A percentile compares a stretch with the other conserved stretches of the same genome.
phyloP scores from a whole-genome alignment of 306 rosid genomes.

The Cucurbita ficifolia region DNA sequence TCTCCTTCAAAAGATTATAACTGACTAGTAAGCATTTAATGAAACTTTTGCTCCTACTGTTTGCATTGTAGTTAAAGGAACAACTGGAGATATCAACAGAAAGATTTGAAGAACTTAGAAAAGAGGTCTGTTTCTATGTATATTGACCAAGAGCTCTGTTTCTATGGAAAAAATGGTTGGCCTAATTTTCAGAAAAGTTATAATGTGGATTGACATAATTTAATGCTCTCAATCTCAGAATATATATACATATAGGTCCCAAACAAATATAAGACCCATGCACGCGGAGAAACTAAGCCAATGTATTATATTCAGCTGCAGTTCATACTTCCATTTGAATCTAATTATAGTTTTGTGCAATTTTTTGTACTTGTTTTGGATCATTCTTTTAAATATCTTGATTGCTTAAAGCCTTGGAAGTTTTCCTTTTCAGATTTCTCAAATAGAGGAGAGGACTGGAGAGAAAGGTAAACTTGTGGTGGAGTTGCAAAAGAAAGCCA shows the following conservation, averaged over 20 bases:
- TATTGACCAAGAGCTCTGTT: not conserved
- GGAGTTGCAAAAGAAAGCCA: conserved; percentile 58
- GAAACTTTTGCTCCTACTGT: not conserved
- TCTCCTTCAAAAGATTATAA: conserved; percentile 7
- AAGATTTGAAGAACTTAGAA: conserved; percentile 40
- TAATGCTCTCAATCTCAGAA: not conserved
- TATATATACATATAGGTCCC: not conserved
- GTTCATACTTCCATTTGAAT: not conserved
- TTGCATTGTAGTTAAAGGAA: conserved; percentile 37
- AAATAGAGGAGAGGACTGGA: conserved; percentile 32
- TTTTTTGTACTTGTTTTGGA: conserved; percentile 2
- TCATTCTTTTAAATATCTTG: not conserved
- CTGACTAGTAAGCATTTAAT: not conserved
- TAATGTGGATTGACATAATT: not conserved
- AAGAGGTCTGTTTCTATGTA: conserved; percentile 45
- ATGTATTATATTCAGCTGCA: too few relatives aligned
- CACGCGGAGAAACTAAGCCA: too few relatives aligned
- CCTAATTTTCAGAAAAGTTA: not conserved
- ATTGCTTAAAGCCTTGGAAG: conserved; percentile 11
- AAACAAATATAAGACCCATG: not conserved
- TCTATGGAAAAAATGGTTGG: not conserved
- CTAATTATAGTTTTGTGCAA: not conserved
- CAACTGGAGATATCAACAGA: conserved; percentile 42
- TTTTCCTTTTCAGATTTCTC: conserved; percentile 32
- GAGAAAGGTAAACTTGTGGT: conserved; percentile 24